Evolutionary conservation across 495 filamentous ascomycete genomes (phyloP).

Genomic region (Parmelia sp.): DNA sequence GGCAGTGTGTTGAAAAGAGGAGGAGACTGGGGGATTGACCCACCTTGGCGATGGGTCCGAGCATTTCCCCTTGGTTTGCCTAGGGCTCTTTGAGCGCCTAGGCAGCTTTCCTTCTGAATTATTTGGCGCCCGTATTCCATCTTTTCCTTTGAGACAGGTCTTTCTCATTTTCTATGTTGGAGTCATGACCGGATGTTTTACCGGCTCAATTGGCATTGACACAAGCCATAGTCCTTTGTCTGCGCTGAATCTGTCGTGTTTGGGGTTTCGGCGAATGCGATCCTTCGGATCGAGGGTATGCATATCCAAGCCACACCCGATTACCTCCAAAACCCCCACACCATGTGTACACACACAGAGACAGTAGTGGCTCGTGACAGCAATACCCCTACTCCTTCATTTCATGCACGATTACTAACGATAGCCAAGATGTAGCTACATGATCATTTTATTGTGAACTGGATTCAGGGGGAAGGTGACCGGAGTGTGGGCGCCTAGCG

Average conservation of each 20-base stretch:
- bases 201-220: not conserved
- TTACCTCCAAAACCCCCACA: too few relatives aligned
- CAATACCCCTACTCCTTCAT: not conserved
- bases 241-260: not conserved
- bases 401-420: not conserved
- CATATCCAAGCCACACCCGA: not conserved
- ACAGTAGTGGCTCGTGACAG: not conserved
- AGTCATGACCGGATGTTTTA: not conserved
- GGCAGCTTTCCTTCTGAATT: not conserved
- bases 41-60: not conserved
- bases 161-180: not conserved
- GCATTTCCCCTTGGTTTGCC: not conserved
- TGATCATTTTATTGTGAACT: too few relatives aligned
- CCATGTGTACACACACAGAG: too few relatives aligned
- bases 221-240: not conserved
- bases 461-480: not conserved
- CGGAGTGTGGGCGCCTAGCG: not conserved
- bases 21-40: constrained; percentile 4
- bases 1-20: constrained; percentile 6
- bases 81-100: not conserved
- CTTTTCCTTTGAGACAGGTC: not conserved
- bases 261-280: not conserved
- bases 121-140: not conserved
- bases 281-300: too few relatives aligned
- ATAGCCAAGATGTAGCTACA: too few relatives aligned